Evolutionary conservation across 2,329 filamentous ascomycete species (phyloP).

Genomic region (Myrmaecium sp.): DNA sequence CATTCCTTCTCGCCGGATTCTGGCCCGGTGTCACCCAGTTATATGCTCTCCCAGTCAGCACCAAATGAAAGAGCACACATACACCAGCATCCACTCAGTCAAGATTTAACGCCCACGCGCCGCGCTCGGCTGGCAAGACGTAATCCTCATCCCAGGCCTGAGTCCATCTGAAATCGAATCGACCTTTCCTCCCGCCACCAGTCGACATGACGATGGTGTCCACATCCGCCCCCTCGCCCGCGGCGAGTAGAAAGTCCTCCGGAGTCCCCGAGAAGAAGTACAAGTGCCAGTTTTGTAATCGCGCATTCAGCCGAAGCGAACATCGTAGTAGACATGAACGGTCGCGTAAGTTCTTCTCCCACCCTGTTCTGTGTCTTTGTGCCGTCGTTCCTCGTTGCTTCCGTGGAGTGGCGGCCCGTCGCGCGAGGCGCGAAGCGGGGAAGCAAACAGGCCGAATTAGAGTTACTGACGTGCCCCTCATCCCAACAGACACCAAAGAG

Average conservation of each 20-base stretch:
- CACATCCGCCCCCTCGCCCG: conserved; percentile 47
- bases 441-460: conserved; percentile 12
- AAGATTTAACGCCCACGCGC: conserved; percentile 21
- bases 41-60: conserved; percentile 11
- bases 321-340: conserved; percentile 93
- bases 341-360: conserved; percentile 60
- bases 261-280: conserved; percentile 90
- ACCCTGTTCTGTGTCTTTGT: too few species aligned
- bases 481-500: conserved; percentile 75
- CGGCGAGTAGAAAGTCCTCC: conserved; percentile 51
- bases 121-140: conserved; percentile 15
- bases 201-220: conserved; percentile 46
- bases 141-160: conserved; percentile 8
- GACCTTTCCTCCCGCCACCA: conserved; percentile 62
- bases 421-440: conserved; percentile 16
- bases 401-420: background rate
- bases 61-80: conserved; percentile 15
- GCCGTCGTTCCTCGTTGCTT: background rate
- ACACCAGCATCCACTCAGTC: conserved; percentile 11
- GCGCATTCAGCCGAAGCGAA: conserved; percentile 93
- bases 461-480: conserved; percentile 20
- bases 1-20: too few species aligned
- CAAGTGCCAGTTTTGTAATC: conserved; percentile 97
- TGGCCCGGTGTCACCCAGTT: too few species aligned
- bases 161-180: conserved; percentile 3